Evolutionary conservation across 148 eudicot genomes (phyloP), one percentile per base, ranked within the genome.

Genomic region (Rhododendron simsii): DNA sequence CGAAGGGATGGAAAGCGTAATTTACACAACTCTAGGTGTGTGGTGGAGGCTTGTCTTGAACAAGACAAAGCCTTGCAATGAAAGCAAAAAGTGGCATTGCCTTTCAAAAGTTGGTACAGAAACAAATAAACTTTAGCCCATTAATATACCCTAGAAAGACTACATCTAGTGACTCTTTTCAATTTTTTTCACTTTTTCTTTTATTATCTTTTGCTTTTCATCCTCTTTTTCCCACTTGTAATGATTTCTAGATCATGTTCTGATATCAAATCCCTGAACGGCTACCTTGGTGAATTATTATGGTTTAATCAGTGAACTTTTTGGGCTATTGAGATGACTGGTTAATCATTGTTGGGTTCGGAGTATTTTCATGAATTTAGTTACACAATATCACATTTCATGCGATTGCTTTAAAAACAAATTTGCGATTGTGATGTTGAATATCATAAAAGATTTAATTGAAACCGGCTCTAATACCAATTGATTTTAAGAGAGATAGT

Each of bases 231-330:
- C 65, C 65, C 48, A 83, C 81, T 65, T 74, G 89, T 85, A 89
- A 89, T 89, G 81, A 91, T 84, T 87, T 88, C 87, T 26, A 86
- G 91, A 92, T 88, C 89, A 87, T 89, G 87, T 88, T 91, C 88
- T 84, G 86, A 90, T 88, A 89, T 88, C 87, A 86, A 73, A 67
- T 83, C 86, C 84, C 41, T 81, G 84, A 71, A 75, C 81, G 87
- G 87, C 81, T 81, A 69, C 14, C 47, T 45, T 45, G 23, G 6
- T 67, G 30, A 4, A 4, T 71, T 33, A 30, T 71, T 71, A 57
- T 81, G 14, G 3, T 59, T 33, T 65, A 45, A 67, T 83, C 53
- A 65, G 51, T 11, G 30, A 61, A 39, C 75, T 45, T 67, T 63
- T 67, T 80, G 0, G 55, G 53, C 44, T 30, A 83, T 67, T 67